Evolutionary conservation across 768 basidiomycete genomes (phyloP).

Genomic region (Tricholoma bakamatsutake): DNA sequence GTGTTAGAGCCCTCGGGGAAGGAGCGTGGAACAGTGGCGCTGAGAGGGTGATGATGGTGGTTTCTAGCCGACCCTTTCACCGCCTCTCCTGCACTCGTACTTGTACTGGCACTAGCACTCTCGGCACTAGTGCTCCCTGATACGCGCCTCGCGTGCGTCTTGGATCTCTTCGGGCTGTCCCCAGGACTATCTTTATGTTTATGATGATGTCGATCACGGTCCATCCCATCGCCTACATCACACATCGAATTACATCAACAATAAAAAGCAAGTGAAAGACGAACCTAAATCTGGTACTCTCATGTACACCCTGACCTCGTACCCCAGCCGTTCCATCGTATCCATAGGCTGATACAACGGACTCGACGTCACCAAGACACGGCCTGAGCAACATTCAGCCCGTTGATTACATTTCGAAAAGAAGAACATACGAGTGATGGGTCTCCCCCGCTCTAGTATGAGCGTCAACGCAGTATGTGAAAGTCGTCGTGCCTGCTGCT

Average conservation of each 20-base stretch:
- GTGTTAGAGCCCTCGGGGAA: neutral
- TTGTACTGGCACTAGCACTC: conserved; percentile 6
- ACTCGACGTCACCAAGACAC: conserved; percentile 76
- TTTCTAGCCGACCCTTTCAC: neutral
- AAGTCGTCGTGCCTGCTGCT: conserved; percentile 35
- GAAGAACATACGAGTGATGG: conserved; percentile 48
- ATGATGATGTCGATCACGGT: conserved; percentile 37
- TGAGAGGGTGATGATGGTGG: too few species aligned
- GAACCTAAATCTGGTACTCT: conserved; percentile 61
- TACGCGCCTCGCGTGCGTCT: conserved; percentile 22
- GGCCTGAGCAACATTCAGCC: conserved; percentile 22
- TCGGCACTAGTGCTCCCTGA: conserved; percentile 28
- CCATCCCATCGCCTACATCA: conserved; percentile 44
- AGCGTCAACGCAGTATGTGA: conserved; percentile 76
- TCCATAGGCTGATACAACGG: conserved; percentile 83
- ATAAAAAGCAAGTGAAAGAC: conserved; percentile 1
- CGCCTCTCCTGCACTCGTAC: conserved; percentile 5
- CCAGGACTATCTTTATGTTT: conserved; percentile 10
- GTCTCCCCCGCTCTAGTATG: conserved; percentile 77
- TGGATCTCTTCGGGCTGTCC: conserved; percentile 13
- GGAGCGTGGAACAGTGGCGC: neutral
- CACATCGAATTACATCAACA: neutral
- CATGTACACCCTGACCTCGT: conserved; percentile 64
- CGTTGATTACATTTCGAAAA: neutral
- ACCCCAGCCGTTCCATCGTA: conserved; percentile 63